Base-by-base conservation (phyloP, 768 basidiomycete genomes). In the Tylopilus vinaceipallidus region DNA sequence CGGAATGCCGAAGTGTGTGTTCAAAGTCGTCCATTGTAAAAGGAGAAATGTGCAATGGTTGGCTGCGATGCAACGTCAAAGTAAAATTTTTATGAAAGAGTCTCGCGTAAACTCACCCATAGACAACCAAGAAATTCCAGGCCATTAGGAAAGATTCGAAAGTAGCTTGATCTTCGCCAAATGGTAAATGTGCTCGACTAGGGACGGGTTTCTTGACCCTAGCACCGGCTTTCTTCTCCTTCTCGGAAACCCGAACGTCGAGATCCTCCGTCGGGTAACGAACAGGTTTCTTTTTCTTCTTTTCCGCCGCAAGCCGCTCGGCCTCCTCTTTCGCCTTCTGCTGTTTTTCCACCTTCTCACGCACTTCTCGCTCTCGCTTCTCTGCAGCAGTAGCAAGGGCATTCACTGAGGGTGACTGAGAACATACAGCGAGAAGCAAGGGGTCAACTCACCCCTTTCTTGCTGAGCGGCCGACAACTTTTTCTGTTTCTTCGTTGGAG, bases 21-120 rank as follows among this genome's bases (percentile, higher is more conserved):
- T 94, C 93, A 64, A 88, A 90, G 62, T 98, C 95, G 66, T 99
- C 97, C 60, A 99, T 74, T 0, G 94, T 86, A 66, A 98, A 90
- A 12, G 84, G 74, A 12, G 95, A 95, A 16, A 99, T 70, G 53
- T 88, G 85, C 14, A 98, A 75, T 2, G 95, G 87, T 77, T 88
- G 85, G 6, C 95, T 97, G 53, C 35, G 27, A 42, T 46, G 51
- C 33, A 45, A 39, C 51, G 45, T 52, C 26, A 60, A 22, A 39
- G 19, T 37, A n/a, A 29, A 36, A 34, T 24, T 6, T 19, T 33
- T 36, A 2, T 12, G 10, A n/a, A n/a, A 2, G 39, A 30, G 10
- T 20, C 6, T 27, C n/a, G 50, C 20, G 36, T 54, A 16, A 26
- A 70, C 83, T 59, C 65, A 97, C 97, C 94, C 92, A 68, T 95